Evolutionary conservation across 768 basidiomycete genomes (phyloP).

Genomic region (Termitomyces sp.): DNA sequence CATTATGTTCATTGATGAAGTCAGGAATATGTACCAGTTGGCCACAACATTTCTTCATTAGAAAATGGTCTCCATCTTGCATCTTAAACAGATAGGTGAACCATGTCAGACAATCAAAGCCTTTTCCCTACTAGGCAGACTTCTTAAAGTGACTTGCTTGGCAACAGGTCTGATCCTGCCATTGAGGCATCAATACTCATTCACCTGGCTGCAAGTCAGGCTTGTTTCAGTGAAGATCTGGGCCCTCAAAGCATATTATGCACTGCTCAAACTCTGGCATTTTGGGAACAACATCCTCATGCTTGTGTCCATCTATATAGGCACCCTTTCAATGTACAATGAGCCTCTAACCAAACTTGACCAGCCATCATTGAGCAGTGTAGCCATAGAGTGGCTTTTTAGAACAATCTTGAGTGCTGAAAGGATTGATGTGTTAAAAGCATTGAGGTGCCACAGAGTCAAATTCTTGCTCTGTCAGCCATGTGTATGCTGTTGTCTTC

Average conservation of each 20-base stretch:
- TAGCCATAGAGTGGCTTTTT: conserved; percentile 19
- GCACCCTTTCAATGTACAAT: conserved; percentile 13
- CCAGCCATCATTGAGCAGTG: conserved; percentile 34
- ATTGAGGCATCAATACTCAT: neutral
- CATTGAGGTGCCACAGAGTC: conserved; percentile 24
- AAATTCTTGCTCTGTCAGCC: conserved; percentile 18
- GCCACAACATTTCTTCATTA: conserved; percentile 22
- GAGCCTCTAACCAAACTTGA: conserved; percentile 16
- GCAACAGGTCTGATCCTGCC: neutral
- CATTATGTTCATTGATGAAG: no score
- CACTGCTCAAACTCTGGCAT: conserved; percentile 4
- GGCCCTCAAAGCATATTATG: conserved; percentile 3
- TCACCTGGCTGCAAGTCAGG: neutral
- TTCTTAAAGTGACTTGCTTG: neutral
- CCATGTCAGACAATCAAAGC: neutral
- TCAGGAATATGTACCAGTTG: no score
- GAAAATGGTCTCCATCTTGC: neutral
- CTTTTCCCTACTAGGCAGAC: no score
- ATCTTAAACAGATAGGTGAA: neutral
- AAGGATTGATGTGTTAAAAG: conserved; percentile 25
- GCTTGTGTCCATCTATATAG: conserved; percentile 15
- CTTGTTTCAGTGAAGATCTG: neutral
- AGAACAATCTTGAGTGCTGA: conserved; percentile 21
- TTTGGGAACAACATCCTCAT: conserved; percentile 13
- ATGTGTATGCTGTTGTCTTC: no score